Evolutionary conservation across 768 basidiomycete genomes (phyloP), one percentile per base, ranked within the genome.

Genomic region (Rhizopogon salebrosus): DNA sequence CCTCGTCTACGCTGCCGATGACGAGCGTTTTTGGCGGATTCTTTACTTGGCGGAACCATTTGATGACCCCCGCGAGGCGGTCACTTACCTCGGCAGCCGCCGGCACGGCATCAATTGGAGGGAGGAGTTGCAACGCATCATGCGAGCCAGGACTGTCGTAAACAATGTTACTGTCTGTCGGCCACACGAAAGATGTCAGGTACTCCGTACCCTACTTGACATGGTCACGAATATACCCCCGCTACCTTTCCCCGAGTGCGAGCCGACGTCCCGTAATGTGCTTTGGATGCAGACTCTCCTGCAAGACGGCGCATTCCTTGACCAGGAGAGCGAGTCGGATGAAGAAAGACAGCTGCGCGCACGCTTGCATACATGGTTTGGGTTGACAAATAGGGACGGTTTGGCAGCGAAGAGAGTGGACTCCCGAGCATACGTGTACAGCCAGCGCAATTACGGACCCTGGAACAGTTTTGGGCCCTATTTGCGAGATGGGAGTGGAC

Each of bases 1-100:
- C 3, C 56, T 82, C 53, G 64, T 87, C 22, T 83, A 85, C 58
- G 49, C 63, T 39, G 56, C 72, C 2, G 66, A 67, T 8, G 73
- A 79, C 56, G 70, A 70, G 24, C 69, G 79, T 43, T 67, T 87
- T 35, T 90, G 88, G 88, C 76, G 84, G 7, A 68, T 66, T 8
- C 72, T 89, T 5, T 90, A 88, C 64, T 81, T 90, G 39, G 59
- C 67, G 0, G 78, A 82, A 52, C 73, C 78, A 0, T 74, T 87
- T 52, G 88, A 89, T 54, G 85, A 89, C 58, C 85, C 82, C 1
- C 70, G 82, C 8, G 48, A 50, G n/a, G 77, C 82, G 41, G 59
- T 79, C 5, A 73, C 72, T 2, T 66, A 68, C 10, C 65, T 58
- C 54, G 72, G 68, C 18, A 40, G 18, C 24, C 55, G 18, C 57